Conservation (phyloP, 306 rosid genomes). For the Corylus avellana region DNA sequence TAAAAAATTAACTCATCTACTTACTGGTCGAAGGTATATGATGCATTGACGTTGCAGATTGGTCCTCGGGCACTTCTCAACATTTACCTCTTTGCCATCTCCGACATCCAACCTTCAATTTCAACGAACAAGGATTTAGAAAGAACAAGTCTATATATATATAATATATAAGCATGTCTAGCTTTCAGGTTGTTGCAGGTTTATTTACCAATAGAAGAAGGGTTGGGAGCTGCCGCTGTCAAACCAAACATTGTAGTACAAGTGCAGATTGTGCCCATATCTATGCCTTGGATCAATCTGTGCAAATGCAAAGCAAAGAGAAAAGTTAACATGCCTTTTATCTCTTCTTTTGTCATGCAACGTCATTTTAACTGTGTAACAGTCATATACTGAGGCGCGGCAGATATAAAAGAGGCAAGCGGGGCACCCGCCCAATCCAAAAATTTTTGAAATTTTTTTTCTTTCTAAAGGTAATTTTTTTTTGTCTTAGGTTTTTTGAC, state of each 20-base stretch:
- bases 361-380: too few species aligned
- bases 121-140: constrained; percentile 21
- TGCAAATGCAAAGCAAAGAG: not conserved
- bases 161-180: not conserved
- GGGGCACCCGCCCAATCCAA: too few species aligned
- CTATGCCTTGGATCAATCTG: constrained; percentile 94
- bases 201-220: constrained; percentile 74
- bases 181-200: not conserved
- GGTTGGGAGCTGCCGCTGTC: constrained; percentile 67
- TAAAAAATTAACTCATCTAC: constrained; percentile 16
- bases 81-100: constrained; percentile 74
- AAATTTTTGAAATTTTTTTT: too few species aligned
- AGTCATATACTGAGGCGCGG: too few species aligned
- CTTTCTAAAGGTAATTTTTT: too few species aligned
- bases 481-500: too few species aligned
- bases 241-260: constrained; percentile 73
- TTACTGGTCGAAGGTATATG: constrained; percentile 78
- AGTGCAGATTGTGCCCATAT: constrained; percentile 78
- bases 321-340: constrained; percentile 3
- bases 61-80: constrained; percentile 58
- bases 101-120: constrained; percentile 87
- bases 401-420: too few species aligned
- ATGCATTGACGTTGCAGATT: constrained; percentile 67
- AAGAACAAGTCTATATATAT: not conserved
- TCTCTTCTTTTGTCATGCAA: too few species aligned